Base-by-base conservation (phyloP, 2,329 filamentous ascomycete genomes). In the Fusarium dlaminii region DNA sequence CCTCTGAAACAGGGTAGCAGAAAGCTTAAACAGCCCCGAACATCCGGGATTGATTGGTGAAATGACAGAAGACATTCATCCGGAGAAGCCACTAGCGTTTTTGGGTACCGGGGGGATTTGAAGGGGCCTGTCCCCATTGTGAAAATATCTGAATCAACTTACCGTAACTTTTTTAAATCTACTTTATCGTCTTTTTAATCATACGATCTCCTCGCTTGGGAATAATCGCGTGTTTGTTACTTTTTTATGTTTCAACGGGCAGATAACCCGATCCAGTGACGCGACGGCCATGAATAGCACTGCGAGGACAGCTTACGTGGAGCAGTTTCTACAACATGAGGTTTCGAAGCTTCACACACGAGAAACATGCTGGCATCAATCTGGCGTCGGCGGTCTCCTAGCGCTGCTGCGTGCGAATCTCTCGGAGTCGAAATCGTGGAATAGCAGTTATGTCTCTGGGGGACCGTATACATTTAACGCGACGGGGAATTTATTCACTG, bases 311-410 rank as follows among this genome's bases (percentile, higher is more conserved):
- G 32, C 43, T 40, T 68, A 68, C 29, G 40, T 68, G 17, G 22
- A 20, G 6, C 45, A 68, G 22, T 68, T 68, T 9, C 39, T 68
- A 36, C 51, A 61, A 30, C 63, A 62, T 20, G 39, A 67, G n/a
- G 42, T 68, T 0, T 54, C 54, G 2, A 68, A 42, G 12, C 65
- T 68, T n/a, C 15, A 68, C 5, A 46, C 63, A 0, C 32, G 65
- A 32, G 65, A 62, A 6, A 68, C 54, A 3, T 68, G 65, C 7
- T 68, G 65, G 65, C 63, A 58, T 12, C 45, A 68, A 8, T 68
- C 65, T 12, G 65, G 65, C 2, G 65, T 68, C 5, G 13, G 45
- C 1, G 65, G 65, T 14, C 63, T 68, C 8, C 6, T 62, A 18
- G 37, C 29, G 8, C 2, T 51, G 3, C 8, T 68, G 1, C 54